phyloP scores from a whole-genome alignment of 805 yeast species.

The Pichia ethanolica region DNA sequence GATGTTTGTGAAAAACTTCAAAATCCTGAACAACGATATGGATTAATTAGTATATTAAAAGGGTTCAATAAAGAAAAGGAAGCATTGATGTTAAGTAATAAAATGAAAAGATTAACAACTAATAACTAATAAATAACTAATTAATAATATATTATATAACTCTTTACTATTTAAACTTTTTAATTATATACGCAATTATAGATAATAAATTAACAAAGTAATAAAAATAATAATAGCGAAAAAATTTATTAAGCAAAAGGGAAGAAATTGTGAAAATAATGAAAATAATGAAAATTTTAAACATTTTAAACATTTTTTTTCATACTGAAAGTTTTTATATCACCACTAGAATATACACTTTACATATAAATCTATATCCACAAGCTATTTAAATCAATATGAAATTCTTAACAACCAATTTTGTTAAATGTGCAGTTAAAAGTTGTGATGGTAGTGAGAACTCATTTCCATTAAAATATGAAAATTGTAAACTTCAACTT shows the following conservation, averaged over 20 bases:
- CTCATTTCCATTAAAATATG: conserved; percentile 73
- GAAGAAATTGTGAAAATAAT: no score
- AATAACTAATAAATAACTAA: background rate
- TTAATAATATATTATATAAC: no score
- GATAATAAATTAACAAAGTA: no score
- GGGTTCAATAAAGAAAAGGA: background rate
- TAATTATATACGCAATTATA: background rate
- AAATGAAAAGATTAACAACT: background rate
- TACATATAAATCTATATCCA: background rate
- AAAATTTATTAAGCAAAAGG: background rate
- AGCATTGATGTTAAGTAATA: background rate
- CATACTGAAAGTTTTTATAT: no score
- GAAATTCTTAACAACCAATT: conserved; percentile 95
- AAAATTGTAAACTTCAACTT: conserved; percentile 61
- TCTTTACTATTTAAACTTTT: no score
- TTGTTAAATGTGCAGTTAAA: conserved; percentile 88
- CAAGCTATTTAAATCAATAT: conserved; percentile 32
- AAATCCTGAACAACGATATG: conserved; percentile 2
- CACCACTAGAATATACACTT: no score
- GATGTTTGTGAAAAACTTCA: conserved; percentile 1
- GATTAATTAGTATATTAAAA: background rate
- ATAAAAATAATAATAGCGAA: background rate
- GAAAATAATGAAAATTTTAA: no score
- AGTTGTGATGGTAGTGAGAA: conserved; percentile 65
- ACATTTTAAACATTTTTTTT: no score